Percentiles rank a stretch among this genome's conserved stretches.
Conservation (phyloP, 345 rosid genomes). For the Acer negundo region DNA sequence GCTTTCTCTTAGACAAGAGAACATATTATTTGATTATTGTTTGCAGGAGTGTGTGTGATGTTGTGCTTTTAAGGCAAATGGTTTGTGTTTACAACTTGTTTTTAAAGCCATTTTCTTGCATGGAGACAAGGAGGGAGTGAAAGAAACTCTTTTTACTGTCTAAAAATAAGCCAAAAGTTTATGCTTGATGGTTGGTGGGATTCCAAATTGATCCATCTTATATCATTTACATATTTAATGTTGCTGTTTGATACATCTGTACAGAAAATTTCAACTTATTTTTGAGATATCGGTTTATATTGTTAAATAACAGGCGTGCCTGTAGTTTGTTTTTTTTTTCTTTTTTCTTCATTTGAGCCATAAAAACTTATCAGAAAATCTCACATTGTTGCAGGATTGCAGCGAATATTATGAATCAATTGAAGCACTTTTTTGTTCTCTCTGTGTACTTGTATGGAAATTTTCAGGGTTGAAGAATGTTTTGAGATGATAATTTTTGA, state of each 20-base stretch:
- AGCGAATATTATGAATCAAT: not conserved
- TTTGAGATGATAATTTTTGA: not conserved
- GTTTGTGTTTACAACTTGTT: not conserved
- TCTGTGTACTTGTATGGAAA: not conserved
- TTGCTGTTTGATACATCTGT: too few species aligned
- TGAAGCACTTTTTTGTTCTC: not conserved
- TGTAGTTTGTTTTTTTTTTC: not conserved
- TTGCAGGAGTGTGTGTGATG: conserved; percentile 3
- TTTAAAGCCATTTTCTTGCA: not conserved
- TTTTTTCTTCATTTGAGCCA: not conserved
- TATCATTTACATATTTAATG: not conserved
- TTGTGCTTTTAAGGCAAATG: not conserved
- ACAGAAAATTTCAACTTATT: too few species aligned
- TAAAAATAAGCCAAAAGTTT: not conserved
- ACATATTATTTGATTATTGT: not conserved
- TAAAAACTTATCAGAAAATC: not conserved
- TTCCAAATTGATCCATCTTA: not conserved
- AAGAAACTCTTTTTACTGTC: not conserved
- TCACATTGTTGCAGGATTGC: not conserved
- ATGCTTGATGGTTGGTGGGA: not conserved
- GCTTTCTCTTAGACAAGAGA: not conserved
- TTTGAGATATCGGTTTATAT: too few species aligned
- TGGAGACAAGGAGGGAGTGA: not conserved
- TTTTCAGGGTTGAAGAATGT: too few species aligned
- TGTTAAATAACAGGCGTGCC: not conserved